These are phyloP conservation scores for Blastocystis sp. DNA, from an alignment of 352 stramenopile species.

Conservation along the genomic window DNA sequence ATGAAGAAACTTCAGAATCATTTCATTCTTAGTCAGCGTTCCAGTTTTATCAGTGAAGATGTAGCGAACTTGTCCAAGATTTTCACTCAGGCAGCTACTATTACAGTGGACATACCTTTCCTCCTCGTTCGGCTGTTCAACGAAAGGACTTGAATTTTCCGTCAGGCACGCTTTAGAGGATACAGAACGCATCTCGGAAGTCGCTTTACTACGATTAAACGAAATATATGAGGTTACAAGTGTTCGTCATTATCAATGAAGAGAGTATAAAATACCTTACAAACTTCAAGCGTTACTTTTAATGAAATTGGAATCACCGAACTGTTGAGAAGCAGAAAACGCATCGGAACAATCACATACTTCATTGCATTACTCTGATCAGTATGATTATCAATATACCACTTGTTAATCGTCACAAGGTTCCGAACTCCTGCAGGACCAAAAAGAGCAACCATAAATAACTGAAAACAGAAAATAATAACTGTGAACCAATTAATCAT, in stretches of 20 bases:
- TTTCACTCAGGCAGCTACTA: slow-evolving; percentile 78
- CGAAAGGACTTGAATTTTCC: not conserved
- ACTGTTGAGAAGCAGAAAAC: slow-evolving; percentile 83
- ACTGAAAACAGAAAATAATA: slow-evolving; percentile 76
- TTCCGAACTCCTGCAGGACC: slow-evolving; percentile 30
- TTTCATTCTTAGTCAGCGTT: slow-evolving; percentile 90
- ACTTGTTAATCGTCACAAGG: slow-evolving; percentile 50
- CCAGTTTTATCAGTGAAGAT: slow-evolving; percentile 91
- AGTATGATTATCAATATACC: slow-evolving; percentile 32
- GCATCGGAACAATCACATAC: slow-evolving; percentile 72
- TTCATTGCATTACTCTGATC: slow-evolving; percentile 47
- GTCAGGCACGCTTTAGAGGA: not conserved
- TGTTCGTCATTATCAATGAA: slow-evolving; percentile 67
- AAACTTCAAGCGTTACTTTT: slow-evolving; percentile 78
- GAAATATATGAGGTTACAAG: slow-evolving; percentile 69
- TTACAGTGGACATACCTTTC: slow-evolving; percentile 4
- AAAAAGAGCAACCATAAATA: slow-evolving; percentile 45
- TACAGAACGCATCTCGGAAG: not conserved
- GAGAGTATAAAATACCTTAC: slow-evolving; percentile 62
- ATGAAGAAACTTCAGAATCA: slow-evolving; percentile 77
- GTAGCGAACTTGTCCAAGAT: slow-evolving; percentile 85
- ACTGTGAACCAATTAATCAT: slow-evolving; percentile 81
- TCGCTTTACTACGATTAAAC: not conserved
- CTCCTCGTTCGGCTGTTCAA: slow-evolving; percentile 73
- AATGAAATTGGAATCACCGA: slow-evolving; percentile 87